phyloP scores from a whole-genome alignment of 139 green algal genomes.

The Zygnema circumcarinatum region DNA sequence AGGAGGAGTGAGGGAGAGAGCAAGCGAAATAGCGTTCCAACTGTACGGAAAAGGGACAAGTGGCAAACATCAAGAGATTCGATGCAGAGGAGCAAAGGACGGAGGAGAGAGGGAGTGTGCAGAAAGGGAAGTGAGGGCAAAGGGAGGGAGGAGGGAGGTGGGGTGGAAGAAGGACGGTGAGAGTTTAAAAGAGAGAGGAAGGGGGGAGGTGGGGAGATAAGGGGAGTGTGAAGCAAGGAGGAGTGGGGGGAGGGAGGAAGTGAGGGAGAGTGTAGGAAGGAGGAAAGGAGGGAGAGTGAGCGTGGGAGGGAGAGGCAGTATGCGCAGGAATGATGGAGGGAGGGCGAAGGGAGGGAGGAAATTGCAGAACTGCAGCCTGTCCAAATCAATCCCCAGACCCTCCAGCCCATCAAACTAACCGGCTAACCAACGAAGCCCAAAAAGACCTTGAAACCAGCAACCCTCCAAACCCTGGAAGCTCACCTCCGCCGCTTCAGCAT shows the following conservation, averaged over 20 bases:
- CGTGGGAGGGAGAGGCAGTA: not conserved
- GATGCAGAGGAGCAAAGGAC: too few species aligned
- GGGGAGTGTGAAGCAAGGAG: not conserved
- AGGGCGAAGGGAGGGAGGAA: not conserved
- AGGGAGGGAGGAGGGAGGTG: not conserved
- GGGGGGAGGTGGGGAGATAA: not conserved
- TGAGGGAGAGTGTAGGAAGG: not conserved
- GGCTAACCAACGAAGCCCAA: too few species aligned
- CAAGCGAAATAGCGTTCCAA: too few species aligned
- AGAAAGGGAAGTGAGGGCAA: not conserved
- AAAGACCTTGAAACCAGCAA: too few species aligned
- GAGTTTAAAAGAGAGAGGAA: not conserved
- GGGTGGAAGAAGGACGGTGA: not conserved
- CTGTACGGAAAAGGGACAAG: not conserved
- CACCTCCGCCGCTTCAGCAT: not conserved
- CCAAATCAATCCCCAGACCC: too few species aligned
- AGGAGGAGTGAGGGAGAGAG: not conserved
- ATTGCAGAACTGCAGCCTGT: too few species aligned
- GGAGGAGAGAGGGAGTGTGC: not conserved
- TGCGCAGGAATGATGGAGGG: not conserved
- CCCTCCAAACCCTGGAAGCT: too few species aligned
- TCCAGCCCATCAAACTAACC: too few species aligned
- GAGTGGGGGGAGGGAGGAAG: too few species aligned
- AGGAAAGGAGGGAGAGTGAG: not conserved
- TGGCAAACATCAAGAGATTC: conserved; percentile 1